A percentile compares a stretch with the other conserved stretches of the same genome.
Evolutionary conservation across 805 yeast species (phyloP).

Genomic region (Candida taoyuanica): DNA sequence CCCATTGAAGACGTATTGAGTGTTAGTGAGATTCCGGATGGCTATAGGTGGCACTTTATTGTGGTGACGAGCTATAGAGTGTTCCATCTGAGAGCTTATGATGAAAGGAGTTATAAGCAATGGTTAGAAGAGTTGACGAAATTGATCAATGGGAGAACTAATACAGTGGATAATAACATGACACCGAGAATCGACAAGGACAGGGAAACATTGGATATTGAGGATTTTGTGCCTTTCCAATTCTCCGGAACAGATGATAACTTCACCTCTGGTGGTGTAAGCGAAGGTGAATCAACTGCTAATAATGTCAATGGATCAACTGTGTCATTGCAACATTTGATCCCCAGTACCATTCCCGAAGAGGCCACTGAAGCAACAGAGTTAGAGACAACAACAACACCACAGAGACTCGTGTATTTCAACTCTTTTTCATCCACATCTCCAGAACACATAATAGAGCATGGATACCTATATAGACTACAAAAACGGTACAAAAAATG

Average conservation of each 20-base stretch:
- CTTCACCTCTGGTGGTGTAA: slow-evolving; percentile 20
- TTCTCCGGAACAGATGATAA: slow-evolving; percentile 25
- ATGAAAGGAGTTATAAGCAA: slow-evolving; percentile 16
- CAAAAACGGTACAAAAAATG: slow-evolving; percentile 44
- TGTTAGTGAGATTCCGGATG: slow-evolving; percentile 20
- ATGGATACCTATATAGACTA: slow-evolving; percentile 39
- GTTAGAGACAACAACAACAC: background rate
- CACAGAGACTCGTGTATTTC: slow-evolving; percentile 12
- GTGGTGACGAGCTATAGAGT: slow-evolving; percentile 21
- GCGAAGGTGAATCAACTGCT: slow-evolving; percentile 3
- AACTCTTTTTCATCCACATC: slow-evolving; percentile 21
- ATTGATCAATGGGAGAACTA: slow-evolving; percentile 18
- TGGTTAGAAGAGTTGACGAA: slow-evolving; percentile 20
- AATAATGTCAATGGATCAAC: slow-evolving; percentile 8
- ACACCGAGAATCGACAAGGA: background rate
- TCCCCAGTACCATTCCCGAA: slow-evolving; percentile 3
- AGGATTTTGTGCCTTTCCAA: slow-evolving; percentile 6
- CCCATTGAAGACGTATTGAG: slow-evolving; percentile 18
- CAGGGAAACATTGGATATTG: background rate
- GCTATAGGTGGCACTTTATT: slow-evolving; percentile 21
- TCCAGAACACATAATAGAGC: slow-evolving; percentile 35
- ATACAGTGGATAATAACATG: too few relatives aligned
- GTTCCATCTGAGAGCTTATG: slow-evolving; percentile 21
- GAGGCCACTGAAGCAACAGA: background rate
- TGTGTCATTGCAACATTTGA: slow-evolving; percentile 7